Conservation (phyloP, 345 rosid genomes). For the Sonneratia caseolaris region DNA sequence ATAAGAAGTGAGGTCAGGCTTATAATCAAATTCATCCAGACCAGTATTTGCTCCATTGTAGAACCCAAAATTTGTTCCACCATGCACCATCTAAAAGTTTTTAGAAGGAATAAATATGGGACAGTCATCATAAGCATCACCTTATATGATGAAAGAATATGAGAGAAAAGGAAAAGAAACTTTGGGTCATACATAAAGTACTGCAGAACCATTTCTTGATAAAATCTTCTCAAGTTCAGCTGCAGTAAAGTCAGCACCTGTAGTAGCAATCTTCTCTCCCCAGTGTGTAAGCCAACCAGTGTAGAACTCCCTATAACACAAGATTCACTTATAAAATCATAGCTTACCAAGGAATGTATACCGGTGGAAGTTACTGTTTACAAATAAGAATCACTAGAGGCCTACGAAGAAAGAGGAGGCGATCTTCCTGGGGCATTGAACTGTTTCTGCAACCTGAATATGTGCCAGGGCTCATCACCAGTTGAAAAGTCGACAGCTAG, state of each 20-base stretch:
- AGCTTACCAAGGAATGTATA: not conserved
- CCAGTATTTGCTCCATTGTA: constrained; percentile 92
- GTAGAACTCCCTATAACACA: constrained; percentile 67
- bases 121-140: constrained; percentile 3
- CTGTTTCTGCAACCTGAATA: constrained; percentile 72
- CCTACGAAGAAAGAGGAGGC: constrained; percentile 88
- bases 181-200: constrained; percentile 64
- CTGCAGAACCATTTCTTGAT: constrained; percentile 77
- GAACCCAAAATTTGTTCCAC: constrained; percentile 97
- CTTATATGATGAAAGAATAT: not conserved
- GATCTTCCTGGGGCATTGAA: constrained; percentile 89
- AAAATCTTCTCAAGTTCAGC: constrained; percentile 60
- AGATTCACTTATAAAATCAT: constrained; percentile 7
- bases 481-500: constrained; percentile 89
- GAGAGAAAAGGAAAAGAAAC: constrained; percentile 6
- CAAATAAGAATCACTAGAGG: constrained; percentile 5
- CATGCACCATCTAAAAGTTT: constrained; percentile 81
- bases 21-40: constrained; percentile 46
- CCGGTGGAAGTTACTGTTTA: not conserved
- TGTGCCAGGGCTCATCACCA: constrained; percentile 77
- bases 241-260: constrained; percentile 61
- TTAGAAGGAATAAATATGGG: constrained; percentile 2
- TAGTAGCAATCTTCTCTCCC: constrained; percentile 70
- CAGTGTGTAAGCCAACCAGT: constrained; percentile 99
- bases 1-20: constrained; percentile 90